Percentiles rank a stretch among this genome's conserved stretches.
These are phyloP conservation scores for Capniomyces stellatus DNA, from an alignment of 371 early-diverging fungal species.

Conservation along the genomic window DNA sequence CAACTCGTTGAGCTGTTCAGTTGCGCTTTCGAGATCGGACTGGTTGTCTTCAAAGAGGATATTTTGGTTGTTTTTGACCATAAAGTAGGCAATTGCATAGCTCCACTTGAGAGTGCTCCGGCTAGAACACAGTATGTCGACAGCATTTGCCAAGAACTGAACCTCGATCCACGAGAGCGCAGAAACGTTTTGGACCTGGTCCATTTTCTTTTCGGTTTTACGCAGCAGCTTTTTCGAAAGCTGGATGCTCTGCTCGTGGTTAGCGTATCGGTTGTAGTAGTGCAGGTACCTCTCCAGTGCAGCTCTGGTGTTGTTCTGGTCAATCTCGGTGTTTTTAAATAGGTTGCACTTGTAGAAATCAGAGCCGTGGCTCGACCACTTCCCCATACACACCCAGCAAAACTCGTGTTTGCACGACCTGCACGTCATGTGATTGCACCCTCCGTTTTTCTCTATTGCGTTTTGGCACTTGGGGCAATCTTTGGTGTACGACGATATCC, in stretches of 20 bases:
- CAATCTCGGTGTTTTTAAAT: constrained; percentile 68
- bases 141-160: constrained; percentile 84
- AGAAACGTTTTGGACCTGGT: constrained; percentile 65
- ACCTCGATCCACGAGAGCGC: constrained; percentile 96
- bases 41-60: constrained; percentile 95
- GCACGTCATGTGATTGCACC: constrained; percentile 90
- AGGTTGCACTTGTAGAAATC: constrained; percentile 90
- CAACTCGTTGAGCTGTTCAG: constrained; percentile 73
- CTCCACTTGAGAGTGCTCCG: constrained; percentile 91
- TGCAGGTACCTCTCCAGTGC: constrained; percentile 85
- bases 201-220: constrained; percentile 89
- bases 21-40: constrained; percentile 84
- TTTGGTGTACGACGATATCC: constrained; percentile 92
- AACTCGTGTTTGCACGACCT: constrained; percentile 72
- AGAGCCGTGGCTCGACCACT: constrained; percentile 87
- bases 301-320: constrained; percentile 68
- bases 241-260: constrained; percentile 89
- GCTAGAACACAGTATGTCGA: constrained; percentile 68
- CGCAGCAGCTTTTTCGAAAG: constrained; percentile 68
- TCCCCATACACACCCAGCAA: constrained; percentile 76
- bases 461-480: constrained; percentile 86
- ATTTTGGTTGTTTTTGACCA: constrained; percentile 66
- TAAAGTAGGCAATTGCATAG: constrained; percentile 88
- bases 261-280: constrained; percentile 93
- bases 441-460: constrained; percentile 95